Percentiles rank a stretch among this genome's conserved stretches.
These are phyloP conservation scores for Penicillium bialowiezense DNA, from an alignment of 495 filamentous ascomycete genomes.

Conservation along the genomic window DNA sequence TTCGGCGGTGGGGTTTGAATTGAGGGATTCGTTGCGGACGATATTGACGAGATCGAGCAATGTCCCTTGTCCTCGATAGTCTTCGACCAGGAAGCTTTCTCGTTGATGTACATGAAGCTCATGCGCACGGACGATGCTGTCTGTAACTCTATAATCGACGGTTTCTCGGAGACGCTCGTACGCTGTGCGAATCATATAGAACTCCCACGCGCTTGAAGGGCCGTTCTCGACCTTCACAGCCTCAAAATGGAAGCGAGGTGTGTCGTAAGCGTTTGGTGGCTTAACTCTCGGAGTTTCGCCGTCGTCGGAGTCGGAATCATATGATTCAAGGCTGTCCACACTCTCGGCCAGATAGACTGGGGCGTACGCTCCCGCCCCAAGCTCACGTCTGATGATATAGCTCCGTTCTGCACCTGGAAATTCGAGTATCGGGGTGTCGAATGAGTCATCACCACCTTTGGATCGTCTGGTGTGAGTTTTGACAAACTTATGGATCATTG, in stretches of 20 bases:
- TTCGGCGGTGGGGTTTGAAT: conserved; percentile 38
- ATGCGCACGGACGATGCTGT: conserved; percentile 75
- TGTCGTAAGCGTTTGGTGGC: conserved; percentile 15
- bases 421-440: conserved; percentile 62
- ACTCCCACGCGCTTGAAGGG: conserved; percentile 89
- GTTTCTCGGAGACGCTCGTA: conserved; percentile 64
- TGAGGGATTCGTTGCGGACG: conserved; percentile 62
- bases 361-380: conserved; percentile 90
- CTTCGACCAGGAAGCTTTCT: conserved; percentile 83
- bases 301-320: conserved; percentile 46
- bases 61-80: conserved; percentile 86
- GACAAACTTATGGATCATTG: conserved; percentile 75
- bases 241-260: conserved; percentile 58
- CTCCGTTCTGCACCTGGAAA: conserved; percentile 56
- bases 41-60: conserved; percentile 90
- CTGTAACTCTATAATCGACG: conserved; percentile 52
- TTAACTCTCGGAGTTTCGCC: conserved; percentile 26
- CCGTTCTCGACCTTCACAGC: conserved; percentile 88
- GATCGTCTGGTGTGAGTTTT: conserved; percentile 62
- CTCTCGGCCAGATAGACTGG: conserved; percentile 91
- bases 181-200: conserved; percentile 86
- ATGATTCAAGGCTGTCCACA: conserved; percentile 43
- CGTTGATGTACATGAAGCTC: conserved; percentile 85
- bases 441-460: conserved; percentile 51
- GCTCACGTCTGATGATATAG: conserved; percentile 81